Conservation (phyloP, 2,329 filamentous ascomycete genomes). For the Colletotrichum limetticola region DNA sequence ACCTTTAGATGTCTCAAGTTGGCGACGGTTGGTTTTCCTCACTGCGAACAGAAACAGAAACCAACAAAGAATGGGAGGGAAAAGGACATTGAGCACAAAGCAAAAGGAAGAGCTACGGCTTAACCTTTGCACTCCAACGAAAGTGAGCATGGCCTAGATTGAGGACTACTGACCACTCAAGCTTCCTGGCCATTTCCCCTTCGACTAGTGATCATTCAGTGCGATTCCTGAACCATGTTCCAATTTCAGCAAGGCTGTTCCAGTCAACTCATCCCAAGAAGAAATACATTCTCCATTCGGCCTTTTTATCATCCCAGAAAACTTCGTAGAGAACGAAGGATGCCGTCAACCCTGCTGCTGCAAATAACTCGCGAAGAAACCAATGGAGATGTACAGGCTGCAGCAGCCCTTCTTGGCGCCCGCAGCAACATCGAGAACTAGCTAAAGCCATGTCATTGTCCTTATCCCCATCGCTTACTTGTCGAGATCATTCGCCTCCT, state of each 20-base stretch:
- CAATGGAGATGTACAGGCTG: not conserved
- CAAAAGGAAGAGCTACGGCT: not conserved
- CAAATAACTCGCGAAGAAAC: not conserved
- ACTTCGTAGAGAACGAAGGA: not conserved
- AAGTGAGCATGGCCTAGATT: not conserved
- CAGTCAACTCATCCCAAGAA: not conserved
- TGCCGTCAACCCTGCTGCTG: not conserved
- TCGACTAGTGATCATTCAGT: not conserved
- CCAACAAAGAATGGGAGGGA: not conserved
- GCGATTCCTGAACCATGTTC: not conserved
- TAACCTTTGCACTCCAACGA: not conserved
- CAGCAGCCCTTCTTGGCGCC: not conserved
- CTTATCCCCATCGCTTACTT: not conserved
- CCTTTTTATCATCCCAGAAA: not conserved
- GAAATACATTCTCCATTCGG: not conserved
- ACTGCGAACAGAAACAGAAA: not conserved
- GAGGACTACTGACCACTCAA: not conserved
- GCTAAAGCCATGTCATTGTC: not conserved
- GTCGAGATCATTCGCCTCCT: not conserved
- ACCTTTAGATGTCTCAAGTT: no score
- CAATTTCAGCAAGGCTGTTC: not conserved
- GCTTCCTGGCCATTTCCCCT: not conserved
- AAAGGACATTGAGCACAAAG: not conserved
- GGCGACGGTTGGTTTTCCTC: not conserved
- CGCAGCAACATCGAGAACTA: not conserved